These are phyloP conservation scores for Oryza coarctata DNA, from an alignment of 176 grass and related monocot genomes.

Conservation along the genomic window DNA sequence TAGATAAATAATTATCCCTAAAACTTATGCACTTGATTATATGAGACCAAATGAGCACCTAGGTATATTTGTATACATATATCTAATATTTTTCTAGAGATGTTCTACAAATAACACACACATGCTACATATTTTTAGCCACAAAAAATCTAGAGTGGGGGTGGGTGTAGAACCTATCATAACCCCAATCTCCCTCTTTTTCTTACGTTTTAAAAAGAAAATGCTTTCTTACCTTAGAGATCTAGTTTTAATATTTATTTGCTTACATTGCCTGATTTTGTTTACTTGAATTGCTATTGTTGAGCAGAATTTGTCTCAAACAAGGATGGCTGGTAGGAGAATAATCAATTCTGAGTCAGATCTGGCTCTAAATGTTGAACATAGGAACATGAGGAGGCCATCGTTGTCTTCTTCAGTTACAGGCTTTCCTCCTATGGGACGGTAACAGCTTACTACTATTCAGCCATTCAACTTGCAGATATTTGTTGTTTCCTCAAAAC, in stretches of 20 bases:
- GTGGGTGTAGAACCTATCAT: neutral
- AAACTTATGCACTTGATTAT: neutral
- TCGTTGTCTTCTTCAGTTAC: constrained; percentile 71
- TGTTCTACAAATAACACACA: neutral
- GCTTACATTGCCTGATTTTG: neutral
- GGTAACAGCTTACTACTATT: constrained; percentile 46
- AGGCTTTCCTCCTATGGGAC: constrained; percentile 62
- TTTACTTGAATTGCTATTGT: constrained; percentile 23
- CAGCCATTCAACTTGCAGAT: neutral
- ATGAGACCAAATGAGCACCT: neutral
- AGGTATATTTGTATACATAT: neutral
- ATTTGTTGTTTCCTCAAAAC: constrained; percentile 32
- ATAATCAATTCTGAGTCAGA: constrained; percentile 62
- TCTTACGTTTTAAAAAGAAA: no score
- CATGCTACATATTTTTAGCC: neutral
- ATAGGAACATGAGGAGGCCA: constrained; percentile 66
- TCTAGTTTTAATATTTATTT: constrained; percentile 1
- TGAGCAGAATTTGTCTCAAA: constrained; percentile 81
- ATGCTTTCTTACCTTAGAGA: neutral
- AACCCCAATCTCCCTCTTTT: neutral
- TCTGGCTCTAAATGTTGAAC: constrained; percentile 48
- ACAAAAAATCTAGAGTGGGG: neutral
- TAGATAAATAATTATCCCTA: neutral
- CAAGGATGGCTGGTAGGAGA: constrained; percentile 79
- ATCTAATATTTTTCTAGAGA: neutral